phyloP scores from a whole-genome alignment of 768 basidiomycete genomes.

The Phanerochaete sordida region DNA sequence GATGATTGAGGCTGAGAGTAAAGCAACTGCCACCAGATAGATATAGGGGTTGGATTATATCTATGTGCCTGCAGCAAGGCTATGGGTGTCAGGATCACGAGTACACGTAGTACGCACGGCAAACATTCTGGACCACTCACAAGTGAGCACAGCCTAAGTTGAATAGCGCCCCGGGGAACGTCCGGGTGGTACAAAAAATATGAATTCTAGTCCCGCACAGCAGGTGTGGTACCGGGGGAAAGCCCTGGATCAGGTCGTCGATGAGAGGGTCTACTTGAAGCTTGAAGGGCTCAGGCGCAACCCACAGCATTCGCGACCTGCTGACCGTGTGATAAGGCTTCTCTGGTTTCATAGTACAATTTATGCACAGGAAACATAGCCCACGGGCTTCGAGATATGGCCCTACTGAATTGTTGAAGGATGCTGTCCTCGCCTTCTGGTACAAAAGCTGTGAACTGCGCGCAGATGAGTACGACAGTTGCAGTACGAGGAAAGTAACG shows the following conservation, averaged over 20 bases:
- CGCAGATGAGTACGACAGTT: background rate
- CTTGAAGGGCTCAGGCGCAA: too few relatives aligned
- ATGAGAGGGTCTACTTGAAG: background rate
- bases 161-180: background rate
- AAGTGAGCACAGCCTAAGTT: background rate
- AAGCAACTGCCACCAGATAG: too few relatives aligned
- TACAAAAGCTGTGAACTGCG: background rate
- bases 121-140: background rate
- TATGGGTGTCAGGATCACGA: background rate
- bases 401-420: background rate
- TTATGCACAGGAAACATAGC: background rate
- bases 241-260: too few relatives aligned
- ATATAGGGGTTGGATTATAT: background rate
- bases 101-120: too few relatives aligned
- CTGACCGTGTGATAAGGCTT: background rate
- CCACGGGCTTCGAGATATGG: too few relatives aligned
- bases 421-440: background rate
- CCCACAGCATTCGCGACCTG: background rate
- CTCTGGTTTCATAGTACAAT: background rate
- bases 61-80: background rate
- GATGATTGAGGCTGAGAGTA: background rate
- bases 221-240: too few relatives aligned
- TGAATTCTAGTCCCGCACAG: background rate
- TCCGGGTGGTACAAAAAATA: background rate
- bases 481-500: background rate